Percentiles rank a stretch among this genome's conserved stretches.
Evolutionary conservation across 2,329 filamentous ascomycete genomes (phyloP).

Genomic region (Trichoderma simmonsii): DNA sequence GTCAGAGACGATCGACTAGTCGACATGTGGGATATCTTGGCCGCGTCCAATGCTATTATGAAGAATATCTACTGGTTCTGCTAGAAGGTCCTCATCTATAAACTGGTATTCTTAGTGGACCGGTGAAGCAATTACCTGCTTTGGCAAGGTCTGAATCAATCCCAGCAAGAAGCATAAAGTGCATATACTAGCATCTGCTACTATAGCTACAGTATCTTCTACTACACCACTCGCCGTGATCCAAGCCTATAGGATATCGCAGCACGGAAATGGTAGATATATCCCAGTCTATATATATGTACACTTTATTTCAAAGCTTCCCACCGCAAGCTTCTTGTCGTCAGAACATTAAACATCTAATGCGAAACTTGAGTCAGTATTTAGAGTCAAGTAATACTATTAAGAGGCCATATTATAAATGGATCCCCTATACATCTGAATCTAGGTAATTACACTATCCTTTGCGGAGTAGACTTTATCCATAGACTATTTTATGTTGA

Average conservation of each 20-base stretch:
- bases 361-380: neutral
- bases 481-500: neutral
- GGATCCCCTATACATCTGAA: neutral
- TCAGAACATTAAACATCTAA: neutral
- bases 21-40: neutral
- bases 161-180: too few relatives aligned
- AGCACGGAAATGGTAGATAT: neutral
- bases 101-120: too few relatives aligned
- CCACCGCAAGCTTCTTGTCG: neutral
- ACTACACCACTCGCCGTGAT: neutral
- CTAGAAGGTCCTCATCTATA: too few relatives aligned
- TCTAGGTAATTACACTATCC: neutral
- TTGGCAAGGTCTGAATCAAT: too few relatives aligned
- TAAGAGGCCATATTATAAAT: neutral
- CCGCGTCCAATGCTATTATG: too few relatives aligned
- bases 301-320: neutral
- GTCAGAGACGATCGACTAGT: neutral
- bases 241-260: neutral
- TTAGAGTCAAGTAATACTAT: neutral
- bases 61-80: too few relatives aligned
- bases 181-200: too few relatives aligned
- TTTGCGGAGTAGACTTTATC: neutral
- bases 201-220: too few relatives aligned
- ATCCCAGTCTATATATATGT: neutral
- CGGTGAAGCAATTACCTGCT: too few relatives aligned